These are phyloP conservation scores for Hawksworthiomyces lignivorus DNA, from an alignment of 2,329 filamentous ascomycete species.

Conservation along the genomic window DNA sequence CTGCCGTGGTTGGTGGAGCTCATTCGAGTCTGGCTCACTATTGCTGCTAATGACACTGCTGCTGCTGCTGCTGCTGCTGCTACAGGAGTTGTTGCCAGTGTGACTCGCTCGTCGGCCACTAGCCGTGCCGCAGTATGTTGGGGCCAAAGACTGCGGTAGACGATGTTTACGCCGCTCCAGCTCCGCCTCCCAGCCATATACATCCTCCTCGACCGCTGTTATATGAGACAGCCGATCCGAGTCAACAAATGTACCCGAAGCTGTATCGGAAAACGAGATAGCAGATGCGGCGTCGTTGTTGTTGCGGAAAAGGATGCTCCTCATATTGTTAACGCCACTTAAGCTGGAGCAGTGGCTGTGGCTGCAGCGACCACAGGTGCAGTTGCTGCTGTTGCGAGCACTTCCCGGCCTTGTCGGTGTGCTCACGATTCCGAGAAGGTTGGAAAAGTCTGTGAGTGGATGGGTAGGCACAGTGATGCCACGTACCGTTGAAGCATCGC, in stretches of 20 bases:
- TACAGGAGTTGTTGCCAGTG: neutral
- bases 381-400: too few relatives aligned
- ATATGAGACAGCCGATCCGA: neutral
- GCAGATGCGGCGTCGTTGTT: neutral
- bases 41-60: slow-evolving; percentile 15
- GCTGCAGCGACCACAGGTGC: too few relatives aligned
- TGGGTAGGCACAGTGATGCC: slow-evolving; percentile 2
- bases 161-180: slow-evolving; percentile 29
- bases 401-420: too few relatives aligned
- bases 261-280: too few relatives aligned
- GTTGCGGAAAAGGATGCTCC: neutral
- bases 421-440: slow-evolving; percentile 24
- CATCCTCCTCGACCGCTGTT: slow-evolving; percentile 26
- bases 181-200: slow-evolving; percentile 49
- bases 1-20: too few relatives aligned
- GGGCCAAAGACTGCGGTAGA: too few relatives aligned
- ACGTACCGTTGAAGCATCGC: slow-evolving; percentile 8
- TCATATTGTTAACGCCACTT: too few relatives aligned
- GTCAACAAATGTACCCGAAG: too few relatives aligned
- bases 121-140: too few relatives aligned
- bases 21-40: slow-evolving; percentile 15
- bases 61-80: slow-evolving; percentile 2
- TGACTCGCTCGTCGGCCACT: slow-evolving; percentile 10
- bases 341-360: too few relatives aligned
- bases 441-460: slow-evolving; percentile 26